These are phyloP conservation scores for Beauveria sp. DNA, from an alignment of 2,329 filamentous ascomycete species.

Conservation along the genomic window DNA sequence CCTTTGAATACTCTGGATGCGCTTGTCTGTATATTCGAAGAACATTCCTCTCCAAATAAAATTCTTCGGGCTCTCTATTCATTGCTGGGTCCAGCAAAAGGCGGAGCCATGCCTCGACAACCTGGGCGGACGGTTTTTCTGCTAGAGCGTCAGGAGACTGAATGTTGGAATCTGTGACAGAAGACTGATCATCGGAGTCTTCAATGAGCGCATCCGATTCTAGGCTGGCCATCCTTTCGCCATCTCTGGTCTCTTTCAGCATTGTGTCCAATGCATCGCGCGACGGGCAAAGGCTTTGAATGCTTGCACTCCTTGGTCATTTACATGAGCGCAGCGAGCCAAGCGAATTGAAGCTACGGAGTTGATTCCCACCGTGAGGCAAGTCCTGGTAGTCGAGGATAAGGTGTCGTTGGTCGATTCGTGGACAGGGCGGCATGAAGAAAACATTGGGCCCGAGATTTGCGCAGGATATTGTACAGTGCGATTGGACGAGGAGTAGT, in stretches of 20 bases:
- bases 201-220: background rate
- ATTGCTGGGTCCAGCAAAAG: slow-evolving; percentile 5
- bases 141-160: background rate
- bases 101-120: slow-evolving; percentile 7
- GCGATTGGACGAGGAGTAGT: background rate
- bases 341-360: background rate
- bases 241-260: slow-evolving; percentile 1
- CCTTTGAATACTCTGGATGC: slow-evolving; percentile 20
- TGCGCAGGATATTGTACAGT: background rate
- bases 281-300: background rate
- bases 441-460: background rate
- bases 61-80: slow-evolving; percentile 21
- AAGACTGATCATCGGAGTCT: background rate
- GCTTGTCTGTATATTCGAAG: slow-evolving; percentile 17
- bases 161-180: background rate
- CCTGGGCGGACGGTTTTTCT: background rate
- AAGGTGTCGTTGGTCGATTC: background rate
- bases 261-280: slow-evolving; percentile 3
- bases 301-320: background rate
- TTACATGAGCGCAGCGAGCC: background rate
- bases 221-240: background rate
- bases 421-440: background rate
- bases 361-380: background rate
- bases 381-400: background rate
- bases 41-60: slow-evolving; percentile 18